A percentile compares a stretch with the other conserved stretches of the same genome.
phyloP scores from a whole-genome alignment of 108 stramenopile genomes.

The Ochromonas danica region DNA sequence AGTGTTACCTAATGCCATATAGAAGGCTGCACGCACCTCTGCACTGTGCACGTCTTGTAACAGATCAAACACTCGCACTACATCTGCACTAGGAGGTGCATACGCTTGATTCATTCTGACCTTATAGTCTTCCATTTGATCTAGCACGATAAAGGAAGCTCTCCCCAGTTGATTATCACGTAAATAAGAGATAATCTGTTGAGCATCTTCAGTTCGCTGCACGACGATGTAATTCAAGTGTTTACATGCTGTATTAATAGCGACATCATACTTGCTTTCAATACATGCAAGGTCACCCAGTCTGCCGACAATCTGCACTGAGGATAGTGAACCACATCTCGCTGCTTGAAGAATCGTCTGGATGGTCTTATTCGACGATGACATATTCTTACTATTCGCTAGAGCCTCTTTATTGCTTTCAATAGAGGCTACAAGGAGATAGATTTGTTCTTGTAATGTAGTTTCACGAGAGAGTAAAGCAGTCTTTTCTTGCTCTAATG shows the following conservation, averaged over 20 bases:
- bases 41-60: constrained; percentile 59
- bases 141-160: constrained; percentile 89
- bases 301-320: constrained; percentile 76
- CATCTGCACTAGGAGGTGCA: constrained; percentile 54
- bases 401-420: background rate
- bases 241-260: constrained; percentile 90
- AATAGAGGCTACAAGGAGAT: background rate
- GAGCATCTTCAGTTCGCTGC: constrained; percentile 88
- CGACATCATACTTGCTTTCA: constrained; percentile 84
- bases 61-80: constrained; percentile 86
- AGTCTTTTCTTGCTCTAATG: background rate
- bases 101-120: constrained; percentile 66
- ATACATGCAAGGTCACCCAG: constrained; percentile 92
- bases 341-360: constrained; percentile 77
- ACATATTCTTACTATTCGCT: constrained; percentile 46
- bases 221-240: constrained; percentile 91
- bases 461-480: background rate
- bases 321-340: constrained; percentile 67
- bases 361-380: constrained; percentile 63
- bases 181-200: constrained; percentile 82
- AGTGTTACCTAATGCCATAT: constrained; percentile 86
- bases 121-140: constrained; percentile 65
- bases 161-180: constrained; percentile 83
- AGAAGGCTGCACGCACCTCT: constrained; percentile 79
- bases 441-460: background rate